Evolutionary conservation across 768 basidiomycete genomes (phyloP).

Genomic region (Guyanaporus albipodus): DNA sequence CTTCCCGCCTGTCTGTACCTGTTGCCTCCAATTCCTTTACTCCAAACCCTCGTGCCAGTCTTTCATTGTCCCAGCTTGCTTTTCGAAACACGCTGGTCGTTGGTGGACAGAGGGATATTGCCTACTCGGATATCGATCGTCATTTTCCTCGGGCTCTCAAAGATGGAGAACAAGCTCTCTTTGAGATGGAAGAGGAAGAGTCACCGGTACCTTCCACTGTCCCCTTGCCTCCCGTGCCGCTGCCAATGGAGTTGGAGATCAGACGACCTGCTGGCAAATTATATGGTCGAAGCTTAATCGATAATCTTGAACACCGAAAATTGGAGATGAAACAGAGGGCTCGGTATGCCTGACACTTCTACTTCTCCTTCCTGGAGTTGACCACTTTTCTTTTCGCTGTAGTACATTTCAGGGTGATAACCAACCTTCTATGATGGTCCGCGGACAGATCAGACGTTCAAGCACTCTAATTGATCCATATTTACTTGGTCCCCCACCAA

Average conservation of each 20-base stretch:
- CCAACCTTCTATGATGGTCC: slow-evolving; percentile 91
- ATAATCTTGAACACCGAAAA: slow-evolving; percentile 83
- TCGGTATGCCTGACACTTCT: slow-evolving; percentile 49
- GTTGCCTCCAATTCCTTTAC: slow-evolving; percentile 64
- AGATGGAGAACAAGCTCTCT: slow-evolving; percentile 75
- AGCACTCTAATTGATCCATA: slow-evolving; percentile 75
- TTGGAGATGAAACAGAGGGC: slow-evolving; percentile 77
- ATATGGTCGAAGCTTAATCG: slow-evolving; percentile 86
- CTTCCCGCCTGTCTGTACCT: slow-evolving; percentile 44
- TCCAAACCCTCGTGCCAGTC: slow-evolving; percentile 69
- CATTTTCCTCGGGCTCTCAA: slow-evolving; percentile 65
- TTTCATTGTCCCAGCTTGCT: slow-evolving; percentile 77
- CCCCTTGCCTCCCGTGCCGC: slow-evolving; percentile 27
- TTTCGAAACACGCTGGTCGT: slow-evolving; percentile 79
- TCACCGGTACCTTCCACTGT: slow-evolving; percentile 31
- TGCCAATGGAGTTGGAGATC: slow-evolving; percentile 30
- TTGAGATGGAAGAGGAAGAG: slow-evolving; percentile 41
- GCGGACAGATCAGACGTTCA: slow-evolving; percentile 48
- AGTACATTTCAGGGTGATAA: slow-evolving; percentile 89
- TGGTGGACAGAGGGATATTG: slow-evolving; percentile 60
- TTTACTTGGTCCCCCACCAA: slow-evolving; percentile 48
- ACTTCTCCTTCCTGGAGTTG: neutral
- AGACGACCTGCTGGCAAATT: slow-evolving; percentile 74
- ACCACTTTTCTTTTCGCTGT: slow-evolving; percentile 3
- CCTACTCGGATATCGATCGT: slow-evolving; percentile 57